Percentiles rank a stretch among this genome's conserved stretches.
These are phyloP conservation scores for Fonsecaea multimorphosa DNA, from an alignment of 2,329 filamentous ascomycete species.

Conservation along the genomic window DNA sequence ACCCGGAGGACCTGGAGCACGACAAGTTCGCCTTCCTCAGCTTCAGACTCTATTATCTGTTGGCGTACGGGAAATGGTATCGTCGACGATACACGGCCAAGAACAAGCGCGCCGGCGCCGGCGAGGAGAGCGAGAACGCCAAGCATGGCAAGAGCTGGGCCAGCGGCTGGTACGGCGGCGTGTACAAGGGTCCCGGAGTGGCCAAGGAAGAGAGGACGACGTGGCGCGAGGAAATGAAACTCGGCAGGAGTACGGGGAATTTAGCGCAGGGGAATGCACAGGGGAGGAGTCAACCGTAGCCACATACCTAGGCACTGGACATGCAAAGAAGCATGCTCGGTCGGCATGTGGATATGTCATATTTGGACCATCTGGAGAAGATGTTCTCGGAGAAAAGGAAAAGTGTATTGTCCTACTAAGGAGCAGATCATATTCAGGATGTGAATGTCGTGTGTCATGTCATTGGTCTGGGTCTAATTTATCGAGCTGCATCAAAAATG, in stretches of 20 bases:
- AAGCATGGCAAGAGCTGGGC: slow-evolving; percentile 60
- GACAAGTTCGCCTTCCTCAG: slow-evolving; percentile 66
- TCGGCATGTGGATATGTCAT: too few relatives aligned
- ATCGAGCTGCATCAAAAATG: background rate
- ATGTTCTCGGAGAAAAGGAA: too few relatives aligned
- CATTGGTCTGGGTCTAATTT: background rate
- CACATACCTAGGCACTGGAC: too few relatives aligned
- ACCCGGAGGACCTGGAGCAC: slow-evolving; percentile 67
- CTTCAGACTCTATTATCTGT: slow-evolving; percentile 67
- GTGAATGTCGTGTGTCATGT: background rate
- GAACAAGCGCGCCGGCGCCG: slow-evolving; percentile 34
- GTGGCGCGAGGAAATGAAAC: slow-evolving; percentile 56
- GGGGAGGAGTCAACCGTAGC: slow-evolving; percentile 34
- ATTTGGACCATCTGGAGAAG: too few relatives aligned
- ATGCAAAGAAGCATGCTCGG: background rate
- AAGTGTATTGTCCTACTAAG: too few relatives aligned
- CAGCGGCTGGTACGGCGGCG: slow-evolving; percentile 63
- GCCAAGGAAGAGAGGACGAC: slow-evolving; percentile 58
- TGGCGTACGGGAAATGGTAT: slow-evolving; percentile 69
- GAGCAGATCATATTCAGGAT: background rate
- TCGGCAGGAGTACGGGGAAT: slow-evolving; percentile 34
- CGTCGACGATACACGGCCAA: slow-evolving; percentile 20
- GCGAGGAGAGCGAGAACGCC: slow-evolving; percentile 47
- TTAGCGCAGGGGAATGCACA: slow-evolving; percentile 23
- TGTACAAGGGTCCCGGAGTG: slow-evolving; percentile 66